Conservation (phyloP, 2,329 filamentous ascomycete species). For the Verticillium longisporum region DNA sequence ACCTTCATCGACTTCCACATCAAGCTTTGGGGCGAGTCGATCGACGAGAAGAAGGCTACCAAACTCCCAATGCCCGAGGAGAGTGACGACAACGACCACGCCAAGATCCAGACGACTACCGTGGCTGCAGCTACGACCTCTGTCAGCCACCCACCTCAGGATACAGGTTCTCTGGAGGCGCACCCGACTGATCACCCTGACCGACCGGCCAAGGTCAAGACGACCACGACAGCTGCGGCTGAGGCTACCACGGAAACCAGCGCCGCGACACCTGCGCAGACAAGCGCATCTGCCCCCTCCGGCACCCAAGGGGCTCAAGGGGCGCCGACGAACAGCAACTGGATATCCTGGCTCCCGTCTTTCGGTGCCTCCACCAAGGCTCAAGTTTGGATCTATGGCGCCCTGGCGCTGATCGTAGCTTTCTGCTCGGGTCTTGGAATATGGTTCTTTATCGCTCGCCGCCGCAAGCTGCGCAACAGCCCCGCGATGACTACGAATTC, state of each 20-base stretch:
- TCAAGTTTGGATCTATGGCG: conserved; percentile 89
- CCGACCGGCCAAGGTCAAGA: conserved; percentile 49
- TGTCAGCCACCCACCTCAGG: conserved; percentile 35
- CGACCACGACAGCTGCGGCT: conserved; percentile 17
- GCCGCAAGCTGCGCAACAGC: conserved; percentile 67
- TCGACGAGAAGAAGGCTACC: conserved; percentile 65
- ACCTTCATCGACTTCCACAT: conserved; percentile 87
- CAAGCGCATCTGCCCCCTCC: conserved; percentile 21
- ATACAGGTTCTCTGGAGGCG: conserved; percentile 35
- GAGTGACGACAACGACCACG: conserved; percentile 78
- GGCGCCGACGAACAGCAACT: conserved; percentile 49
- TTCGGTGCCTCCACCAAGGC: conserved; percentile 84
- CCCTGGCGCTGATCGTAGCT: conserved; percentile 72
- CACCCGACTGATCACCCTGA: conserved; percentile 52
- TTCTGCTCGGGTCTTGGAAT: conserved; percentile 78
- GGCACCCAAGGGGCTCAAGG: conserved; percentile 22
- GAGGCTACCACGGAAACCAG: conserved; percentile 2
- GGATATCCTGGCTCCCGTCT: conserved; percentile 82
- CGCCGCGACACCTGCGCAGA: conserved; percentile 17
- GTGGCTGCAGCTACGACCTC: conserved; percentile 56
- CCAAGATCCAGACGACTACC: conserved; percentile 54
- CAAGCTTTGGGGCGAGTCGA: conserved; percentile 87
- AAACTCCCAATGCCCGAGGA: conserved; percentile 76
- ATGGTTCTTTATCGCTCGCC: conserved; percentile 75
- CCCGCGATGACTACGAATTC: conserved; percentile 84